Evolutionary conservation across 1,139 yeast species (phyloP).

Genomic region (Lodderomyces jiufengensis): DNA sequence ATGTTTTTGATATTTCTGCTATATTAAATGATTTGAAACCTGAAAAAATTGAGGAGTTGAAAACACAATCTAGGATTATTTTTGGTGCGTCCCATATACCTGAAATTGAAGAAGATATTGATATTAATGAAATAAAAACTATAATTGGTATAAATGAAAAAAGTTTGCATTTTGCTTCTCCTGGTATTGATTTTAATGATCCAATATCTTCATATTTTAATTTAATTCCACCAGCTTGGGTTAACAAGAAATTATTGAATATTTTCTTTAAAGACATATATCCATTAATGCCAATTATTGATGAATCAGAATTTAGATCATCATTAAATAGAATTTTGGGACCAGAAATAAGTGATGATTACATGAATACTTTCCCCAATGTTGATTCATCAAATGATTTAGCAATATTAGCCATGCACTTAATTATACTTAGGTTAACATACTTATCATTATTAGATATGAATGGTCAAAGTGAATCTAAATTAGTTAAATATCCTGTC

Average conservation of each 20-base stretch:
- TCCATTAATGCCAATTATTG: conserved; percentile 46
- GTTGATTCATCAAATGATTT: conserved; percentile 25
- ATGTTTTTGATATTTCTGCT: conserved; percentile 6
- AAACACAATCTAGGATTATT: conserved; percentile 4
- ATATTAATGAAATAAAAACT: conserved; percentile 3
- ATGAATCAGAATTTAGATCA: conserved; percentile 26
- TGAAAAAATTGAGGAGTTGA: conserved; percentile 3
- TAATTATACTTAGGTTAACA: conserved; percentile 25
- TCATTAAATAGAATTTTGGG: conserved; percentile 19
- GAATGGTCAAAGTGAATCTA: conserved; percentile 7
- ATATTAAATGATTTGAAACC: conserved; percentile 5
- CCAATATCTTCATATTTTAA: conserved; percentile 11
- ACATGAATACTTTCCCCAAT: conserved; percentile 16
- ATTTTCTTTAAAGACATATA: conserved; percentile 39
- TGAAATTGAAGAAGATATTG: conserved; percentile 2
- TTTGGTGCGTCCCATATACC: conserved; percentile 11
- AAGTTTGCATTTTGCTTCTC: conserved; percentile 4
- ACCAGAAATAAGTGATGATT: conserved; percentile 13
- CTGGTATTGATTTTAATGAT: conserved; percentile 7
- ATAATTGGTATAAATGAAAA: conserved; percentile 6
- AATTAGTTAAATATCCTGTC: conserved; percentile 20
- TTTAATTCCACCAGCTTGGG: conserved; percentile 13
- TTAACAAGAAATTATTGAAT: conserved; percentile 10
- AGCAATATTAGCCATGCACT: conserved; percentile 24
- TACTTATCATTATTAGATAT: conserved; percentile 22